A percentile compares a stretch with the other conserved stretches of the same genome.
Conservation (phyloP, 164 flowering plant genomes). For the Houttuynia cordata region DNA sequence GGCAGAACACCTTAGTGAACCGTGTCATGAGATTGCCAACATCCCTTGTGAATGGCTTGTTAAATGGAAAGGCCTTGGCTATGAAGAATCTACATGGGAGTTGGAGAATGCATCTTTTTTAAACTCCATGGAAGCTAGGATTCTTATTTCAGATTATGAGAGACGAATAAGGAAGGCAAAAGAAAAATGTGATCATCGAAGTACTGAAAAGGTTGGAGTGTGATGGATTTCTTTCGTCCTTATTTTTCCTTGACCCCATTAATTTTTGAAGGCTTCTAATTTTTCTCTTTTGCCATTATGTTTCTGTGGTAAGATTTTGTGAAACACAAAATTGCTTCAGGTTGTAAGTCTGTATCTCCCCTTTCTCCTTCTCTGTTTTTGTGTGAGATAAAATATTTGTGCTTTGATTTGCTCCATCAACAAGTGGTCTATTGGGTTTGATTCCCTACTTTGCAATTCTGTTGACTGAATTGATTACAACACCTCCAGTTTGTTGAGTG, state of each 20-base stretch:
- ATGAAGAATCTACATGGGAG: slow-evolving; percentile 74
- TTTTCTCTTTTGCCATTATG: neutral
- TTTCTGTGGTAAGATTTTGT: no score
- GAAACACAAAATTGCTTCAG: no score
- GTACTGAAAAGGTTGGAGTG: slow-evolving; percentile 23
- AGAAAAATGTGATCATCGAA: slow-evolving; percentile 12
- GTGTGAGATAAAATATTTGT: no score
- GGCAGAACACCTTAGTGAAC: slow-evolving; percentile 5
- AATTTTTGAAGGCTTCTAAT: neutral
- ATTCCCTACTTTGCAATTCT: no score
- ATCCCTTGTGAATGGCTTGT: slow-evolving; percentile 58
- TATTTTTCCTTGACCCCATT: neutral
- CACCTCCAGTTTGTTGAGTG: no score
- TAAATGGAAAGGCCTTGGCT: slow-evolving; percentile 73
- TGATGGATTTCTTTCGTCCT: no score
- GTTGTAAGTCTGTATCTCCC: neutral
- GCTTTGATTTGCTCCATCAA: no score
- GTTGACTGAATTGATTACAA: no score
- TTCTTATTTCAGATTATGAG: slow-evolving; percentile 40
- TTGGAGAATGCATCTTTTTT: slow-evolving; percentile 41
- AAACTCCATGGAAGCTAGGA: slow-evolving; percentile 30
- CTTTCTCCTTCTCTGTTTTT: neutral
- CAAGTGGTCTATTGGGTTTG: no score
- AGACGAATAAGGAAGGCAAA: slow-evolving; percentile 31
- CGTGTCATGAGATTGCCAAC: neutral